Evolutionary conservation across 2,329 filamentous ascomycete genomes (phyloP).

Genomic region (Lasiodiplodia gonubiensis): DNA sequence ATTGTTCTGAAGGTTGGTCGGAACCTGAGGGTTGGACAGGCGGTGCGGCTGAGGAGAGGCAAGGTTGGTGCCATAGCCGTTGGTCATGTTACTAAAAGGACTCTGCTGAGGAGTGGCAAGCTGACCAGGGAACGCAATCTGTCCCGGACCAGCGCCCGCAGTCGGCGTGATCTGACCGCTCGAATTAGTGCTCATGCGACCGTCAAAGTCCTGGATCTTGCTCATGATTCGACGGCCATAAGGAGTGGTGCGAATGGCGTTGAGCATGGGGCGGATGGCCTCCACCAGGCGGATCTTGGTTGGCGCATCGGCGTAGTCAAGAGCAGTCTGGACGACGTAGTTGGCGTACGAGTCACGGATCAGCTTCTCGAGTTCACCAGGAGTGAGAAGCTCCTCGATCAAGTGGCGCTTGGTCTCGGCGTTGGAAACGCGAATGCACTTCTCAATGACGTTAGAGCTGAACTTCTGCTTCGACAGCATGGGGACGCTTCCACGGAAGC

Average conservation of each 20-base stretch:
- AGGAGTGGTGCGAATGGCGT: conserved; percentile 84
- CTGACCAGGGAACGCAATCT: conserved; percentile 16
- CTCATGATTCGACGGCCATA: conserved; percentile 92
- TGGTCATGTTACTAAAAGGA: conserved; percentile 24
- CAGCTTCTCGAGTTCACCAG: conserved; percentile 82
- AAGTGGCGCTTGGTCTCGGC: conserved; percentile 77
- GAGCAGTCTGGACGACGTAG: conserved; percentile 96
- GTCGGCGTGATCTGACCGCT: conserved; percentile 23
- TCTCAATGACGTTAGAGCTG: conserved; percentile 98
- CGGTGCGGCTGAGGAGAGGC: conserved; percentile 29
- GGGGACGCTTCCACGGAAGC: conserved; percentile 75
- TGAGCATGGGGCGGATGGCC: conserved; percentile 81
- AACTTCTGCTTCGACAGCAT: conserved; percentile 93
- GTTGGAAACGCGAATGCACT: conserved; percentile 81
- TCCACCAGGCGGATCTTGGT: conserved; percentile 69
- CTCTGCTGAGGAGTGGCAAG: conserved; percentile 2
- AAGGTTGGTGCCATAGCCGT: conserved; percentile 26
- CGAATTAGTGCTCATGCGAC: conserved; percentile 26
- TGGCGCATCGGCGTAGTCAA: conserved; percentile 58
- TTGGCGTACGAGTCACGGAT: conserved; percentile 94
- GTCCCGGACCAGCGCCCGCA: conserved; percentile 10
- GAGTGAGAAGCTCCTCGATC: conserved; percentile 78
- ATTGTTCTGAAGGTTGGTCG: conserved; percentile 45
- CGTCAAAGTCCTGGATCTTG: conserved; percentile 72
- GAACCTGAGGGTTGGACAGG: conserved; percentile 41